Evolutionary conservation across 169 alveolate genomes (phyloP), one percentile per base, ranked within the genome.

Genomic region (Eimeria falciformis): DNA sequence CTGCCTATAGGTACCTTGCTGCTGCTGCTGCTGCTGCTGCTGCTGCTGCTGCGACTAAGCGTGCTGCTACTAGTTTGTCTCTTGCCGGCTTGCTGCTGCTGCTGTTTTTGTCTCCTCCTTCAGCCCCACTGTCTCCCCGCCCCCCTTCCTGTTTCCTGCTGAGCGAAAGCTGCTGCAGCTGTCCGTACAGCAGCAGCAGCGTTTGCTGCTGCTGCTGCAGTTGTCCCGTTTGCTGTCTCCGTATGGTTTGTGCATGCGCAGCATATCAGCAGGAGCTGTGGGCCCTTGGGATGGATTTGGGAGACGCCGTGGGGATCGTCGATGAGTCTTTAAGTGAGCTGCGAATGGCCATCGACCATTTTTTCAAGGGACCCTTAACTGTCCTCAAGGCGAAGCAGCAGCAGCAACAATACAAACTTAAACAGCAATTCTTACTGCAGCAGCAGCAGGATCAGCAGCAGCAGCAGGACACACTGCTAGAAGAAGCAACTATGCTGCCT

Each of bases 181-280:
- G 7, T 50, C n/a, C n/a, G 62, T 50, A 14, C 62, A 50, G 62
- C 62, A 50, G 62, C 62, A 50, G 62, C n/a, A 11, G 62, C 14
- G 7, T 7, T 50, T 50, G 62, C 14, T 50, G 62, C 62, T 50
- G 62, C 62, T 14, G 62, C 62, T 14, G 62, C 14, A 50, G 7
- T 11, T 14, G 14, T 50, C n/a, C 14, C 62, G 7, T 14, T 50
- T 50, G 7, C 14, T 14, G n/a, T 14, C 14, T 50, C n/a, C 62
- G 7, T 50, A 7, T 14, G 62, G 62, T 14, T 11, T 50, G 14
- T 50, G 7, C 14, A 7, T 50, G n/a, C 14, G 7, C 62, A 50
- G 62, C 71, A n/a, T 21, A 58, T 7, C 71, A 58, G 71, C 71
- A 58, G 71, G 25, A 21, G 71, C 71, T 58, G 33, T 58, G 29